phyloP scores from a whole-genome alignment of 805 yeast species.

The Schwanniomyces occidentalis region DNA sequence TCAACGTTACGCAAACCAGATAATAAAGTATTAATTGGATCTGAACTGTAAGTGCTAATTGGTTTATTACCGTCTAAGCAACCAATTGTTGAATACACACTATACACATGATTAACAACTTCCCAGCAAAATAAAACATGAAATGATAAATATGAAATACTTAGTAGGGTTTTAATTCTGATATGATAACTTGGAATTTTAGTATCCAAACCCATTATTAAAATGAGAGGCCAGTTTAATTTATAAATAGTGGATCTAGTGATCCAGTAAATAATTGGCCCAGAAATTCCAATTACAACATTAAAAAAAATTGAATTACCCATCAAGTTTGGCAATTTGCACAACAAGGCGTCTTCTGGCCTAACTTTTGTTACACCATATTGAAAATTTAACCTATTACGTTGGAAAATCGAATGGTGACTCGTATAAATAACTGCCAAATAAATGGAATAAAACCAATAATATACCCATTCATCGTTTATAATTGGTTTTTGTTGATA shows the following conservation, averaged over 20 bases:
- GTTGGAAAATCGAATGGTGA: slow-evolving; percentile 54
- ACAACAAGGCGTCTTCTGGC: slow-evolving; percentile 36
- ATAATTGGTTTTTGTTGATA: slow-evolving; percentile 37
- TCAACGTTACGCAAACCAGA: slow-evolving; percentile 61
- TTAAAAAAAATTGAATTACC: slow-evolving; percentile 40
- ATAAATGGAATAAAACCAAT: slow-evolving; percentile 45
- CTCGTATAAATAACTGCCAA: slow-evolving; percentile 47
- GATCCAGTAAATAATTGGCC: slow-evolving; percentile 43
- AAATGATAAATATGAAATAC: slow-evolving; percentile 32
- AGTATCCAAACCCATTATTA: slow-evolving; percentile 38
- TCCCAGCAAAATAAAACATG: slow-evolving; percentile 52
- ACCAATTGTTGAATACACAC: slow-evolving; percentile 70
- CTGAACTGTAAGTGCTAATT: slow-evolving; percentile 56
- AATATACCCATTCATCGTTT: slow-evolving; percentile 49
- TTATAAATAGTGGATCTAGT: slow-evolving; percentile 45
- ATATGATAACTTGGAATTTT: slow-evolving; percentile 39
- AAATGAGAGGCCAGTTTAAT: slow-evolving; percentile 25
- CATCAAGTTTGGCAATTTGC: slow-evolving; percentile 28
- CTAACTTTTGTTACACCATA: slow-evolving; percentile 41
- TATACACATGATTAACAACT: slow-evolving; percentile 53
- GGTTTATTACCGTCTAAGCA: slow-evolving; percentile 68
- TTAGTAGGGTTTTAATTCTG: slow-evolving; percentile 27
- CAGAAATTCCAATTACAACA: slow-evolving; percentile 21
- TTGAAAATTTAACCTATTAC: slow-evolving; percentile 52
- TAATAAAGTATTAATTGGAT: slow-evolving; percentile 62